These are phyloP conservation scores for Cyberlindnera sargentensis DNA, from an alignment of 805 yeast species.

Conservation along the genomic window DNA sequence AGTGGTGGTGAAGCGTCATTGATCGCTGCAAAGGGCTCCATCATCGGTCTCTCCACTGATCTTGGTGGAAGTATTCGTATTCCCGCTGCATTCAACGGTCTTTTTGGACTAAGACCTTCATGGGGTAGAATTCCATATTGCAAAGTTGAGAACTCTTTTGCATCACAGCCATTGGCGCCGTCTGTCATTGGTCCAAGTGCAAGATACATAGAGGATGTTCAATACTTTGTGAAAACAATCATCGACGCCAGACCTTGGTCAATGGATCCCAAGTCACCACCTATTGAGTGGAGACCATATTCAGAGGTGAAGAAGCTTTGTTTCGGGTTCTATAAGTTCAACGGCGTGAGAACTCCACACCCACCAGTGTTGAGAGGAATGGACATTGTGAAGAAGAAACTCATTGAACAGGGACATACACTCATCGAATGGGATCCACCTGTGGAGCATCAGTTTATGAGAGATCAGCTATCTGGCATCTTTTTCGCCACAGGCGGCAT, in stretches of 20 bases:
- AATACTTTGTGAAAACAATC: constrained; percentile 26
- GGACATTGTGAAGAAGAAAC: constrained; percentile 20
- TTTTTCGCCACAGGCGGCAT: constrained; percentile 7
- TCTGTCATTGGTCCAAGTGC: constrained; percentile 46
- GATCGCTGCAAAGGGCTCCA: constrained; percentile 34
- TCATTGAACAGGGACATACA: constrained; percentile 33
- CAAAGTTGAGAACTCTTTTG: constrained; percentile 17
- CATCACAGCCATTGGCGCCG: constrained; percentile 45
- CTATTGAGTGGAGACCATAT: constrained; percentile 24
- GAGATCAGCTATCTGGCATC: constrained; percentile 1
- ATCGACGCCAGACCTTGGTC: constrained; percentile 33
- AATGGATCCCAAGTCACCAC: constrained; percentile 32
- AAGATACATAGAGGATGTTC: constrained; percentile 28
- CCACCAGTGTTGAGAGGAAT: constrained; percentile 45
- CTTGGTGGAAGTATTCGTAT: constrained; percentile 45
- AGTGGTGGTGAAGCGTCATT: constrained; percentile 49
- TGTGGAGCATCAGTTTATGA: constrained; percentile 1
- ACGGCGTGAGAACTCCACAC: constrained; percentile 40
- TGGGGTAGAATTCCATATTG: constrained; percentile 33
- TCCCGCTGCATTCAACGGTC: constrained; percentile 38
- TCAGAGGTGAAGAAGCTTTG: constrained; percentile 29
- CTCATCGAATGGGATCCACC: constrained; percentile 28
- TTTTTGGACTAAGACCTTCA: constrained; percentile 37
- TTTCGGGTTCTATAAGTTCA: constrained; percentile 34
- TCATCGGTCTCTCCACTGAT: constrained; percentile 47